A percentile compares a stretch with the other conserved stretches of the same genome.
Conservation (phyloP, 1,284 basidiomycete species). For the Cutaneotrichosporon sp. region DNA sequence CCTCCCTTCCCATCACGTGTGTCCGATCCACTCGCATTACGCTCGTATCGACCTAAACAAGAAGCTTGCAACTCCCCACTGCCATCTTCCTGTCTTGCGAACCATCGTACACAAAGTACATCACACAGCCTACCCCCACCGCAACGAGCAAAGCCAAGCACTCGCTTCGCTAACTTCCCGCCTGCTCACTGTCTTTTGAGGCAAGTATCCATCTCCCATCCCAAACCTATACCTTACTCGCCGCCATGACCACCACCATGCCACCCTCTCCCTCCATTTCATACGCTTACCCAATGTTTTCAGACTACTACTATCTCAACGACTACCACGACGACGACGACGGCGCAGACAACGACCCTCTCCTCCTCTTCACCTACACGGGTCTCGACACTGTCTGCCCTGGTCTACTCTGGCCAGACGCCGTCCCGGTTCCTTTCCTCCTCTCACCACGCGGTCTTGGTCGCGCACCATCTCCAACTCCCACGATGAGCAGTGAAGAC, state of each 20-base stretch:
- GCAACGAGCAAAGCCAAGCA: background rate
- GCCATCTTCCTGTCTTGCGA: background rate
- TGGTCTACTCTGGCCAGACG: slow-evolving; percentile 9
- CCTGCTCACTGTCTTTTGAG: background rate
- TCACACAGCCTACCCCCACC: background rate
- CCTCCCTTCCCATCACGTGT: too few species aligned
- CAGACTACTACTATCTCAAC: background rate
- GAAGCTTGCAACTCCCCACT: too few species aligned
- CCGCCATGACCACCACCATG: background rate
- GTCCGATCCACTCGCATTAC: too few species aligned
- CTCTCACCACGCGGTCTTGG: slow-evolving; percentile 3
- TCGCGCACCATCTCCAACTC: slow-evolving; percentile 15
- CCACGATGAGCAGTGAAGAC: slow-evolving; percentile 21
- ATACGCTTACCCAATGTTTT: slow-evolving; percentile 1
- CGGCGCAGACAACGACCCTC: too few species aligned
- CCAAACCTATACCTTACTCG: too few species aligned
- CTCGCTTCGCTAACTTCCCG: too few species aligned
- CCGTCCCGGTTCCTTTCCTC: slow-evolving; percentile 9
- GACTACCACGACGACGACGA: background rate
- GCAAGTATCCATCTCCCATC: slow-evolving; percentile 7
- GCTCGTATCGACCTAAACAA: background rate
- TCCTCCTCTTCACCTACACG: background rate
- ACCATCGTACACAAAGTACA: background rate
- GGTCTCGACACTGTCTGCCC: slow-evolving; percentile 18
- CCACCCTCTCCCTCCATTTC: slow-evolving; percentile 1